These are phyloP conservation scores for Aspergillus ustus DNA, from an alignment of 2,329 filamentous ascomycete species.

Conservation along the genomic window DNA sequence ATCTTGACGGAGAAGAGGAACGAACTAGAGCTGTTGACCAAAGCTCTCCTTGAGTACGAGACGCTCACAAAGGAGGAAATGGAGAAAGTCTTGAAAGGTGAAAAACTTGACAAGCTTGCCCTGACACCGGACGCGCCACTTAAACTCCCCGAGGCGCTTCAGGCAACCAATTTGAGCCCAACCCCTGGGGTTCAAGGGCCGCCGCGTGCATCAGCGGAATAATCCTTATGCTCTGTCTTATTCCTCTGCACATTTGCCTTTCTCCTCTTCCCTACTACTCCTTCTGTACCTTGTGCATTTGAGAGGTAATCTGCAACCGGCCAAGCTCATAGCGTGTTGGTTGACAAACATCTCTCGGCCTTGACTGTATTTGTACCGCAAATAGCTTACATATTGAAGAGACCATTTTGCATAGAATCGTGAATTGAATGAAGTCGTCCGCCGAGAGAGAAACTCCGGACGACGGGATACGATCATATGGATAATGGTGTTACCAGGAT, in stretches of 20 bases:
- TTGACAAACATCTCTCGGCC: constrained; percentile 5
- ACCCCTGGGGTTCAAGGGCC: constrained; percentile 28
- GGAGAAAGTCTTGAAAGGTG: constrained; percentile 83
- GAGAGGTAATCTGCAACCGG: constrained; percentile 1
- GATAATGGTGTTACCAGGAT: neutral
- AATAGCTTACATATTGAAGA: neutral
- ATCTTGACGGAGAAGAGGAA: constrained; percentile 76
- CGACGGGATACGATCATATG: neutral
- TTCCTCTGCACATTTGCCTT: neutral
- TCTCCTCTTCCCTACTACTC: constrained; percentile 9
- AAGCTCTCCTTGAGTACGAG: constrained; percentile 92
- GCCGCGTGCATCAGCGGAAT: constrained; percentile 29
- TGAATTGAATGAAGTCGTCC: neutral
- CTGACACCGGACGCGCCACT: constrained; percentile 60
- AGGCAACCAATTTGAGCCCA: constrained; percentile 35
- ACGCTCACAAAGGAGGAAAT: constrained; percentile 89
- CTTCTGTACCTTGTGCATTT: constrained; percentile 3
- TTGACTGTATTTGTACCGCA: constrained; percentile 1
- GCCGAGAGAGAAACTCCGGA: neutral
- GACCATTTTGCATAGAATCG: neutral
- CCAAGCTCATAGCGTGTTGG: constrained; percentile 9
- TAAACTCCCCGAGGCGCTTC: constrained; percentile 65
- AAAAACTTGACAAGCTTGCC: constrained; percentile 74
- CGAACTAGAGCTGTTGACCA: constrained; percentile 84
- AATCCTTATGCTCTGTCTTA: constrained; percentile 7